phyloP scores from a whole-genome alignment of 169 alveolate species.

The Theileria orientalis region DNA sequence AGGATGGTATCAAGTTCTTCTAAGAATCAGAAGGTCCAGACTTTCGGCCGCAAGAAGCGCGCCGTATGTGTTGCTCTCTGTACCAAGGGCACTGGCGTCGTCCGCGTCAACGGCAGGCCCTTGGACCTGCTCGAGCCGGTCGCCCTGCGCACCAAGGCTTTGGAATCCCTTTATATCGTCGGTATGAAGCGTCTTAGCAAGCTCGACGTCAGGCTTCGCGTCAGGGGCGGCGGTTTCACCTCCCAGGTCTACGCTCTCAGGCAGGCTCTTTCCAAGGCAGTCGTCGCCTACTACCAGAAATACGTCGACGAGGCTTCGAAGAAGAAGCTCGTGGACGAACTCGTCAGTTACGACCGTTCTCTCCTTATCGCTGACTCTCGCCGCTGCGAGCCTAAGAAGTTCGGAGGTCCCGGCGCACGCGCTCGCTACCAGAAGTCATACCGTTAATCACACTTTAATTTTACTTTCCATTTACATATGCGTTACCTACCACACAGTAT shows the following conservation, averaged over 20 bases:
- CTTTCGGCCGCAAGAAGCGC: conserved; percentile 97
- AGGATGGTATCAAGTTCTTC: conserved; percentile 16
- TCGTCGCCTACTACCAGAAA: conserved; percentile 96
- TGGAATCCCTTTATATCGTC: conserved; percentile 96
- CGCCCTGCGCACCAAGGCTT: conserved; percentile 91
- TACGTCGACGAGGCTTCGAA: conserved; percentile 94
- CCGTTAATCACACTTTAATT: conserved; percentile 81
- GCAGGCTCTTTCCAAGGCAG: conserved; percentile 98
- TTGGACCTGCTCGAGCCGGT: conserved; percentile 93
- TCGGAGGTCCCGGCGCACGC: conserved; percentile 99
- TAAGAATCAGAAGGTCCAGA: conserved; percentile 85
- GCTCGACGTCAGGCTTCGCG: conserved; percentile 96
- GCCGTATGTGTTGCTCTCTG: conserved; percentile 98
- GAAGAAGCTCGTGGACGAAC: conserved; percentile 90
- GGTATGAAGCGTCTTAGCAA: conserved; percentile 92
- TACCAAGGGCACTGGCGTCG: conserved; percentile 90
- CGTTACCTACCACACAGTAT: too few species aligned
- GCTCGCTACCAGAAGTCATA: conserved; percentile 97
- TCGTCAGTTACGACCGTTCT: conserved; percentile 97
- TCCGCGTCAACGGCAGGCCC: conserved; percentile 96
- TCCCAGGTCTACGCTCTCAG: conserved; percentile 95
- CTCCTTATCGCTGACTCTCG: conserved; percentile 99
- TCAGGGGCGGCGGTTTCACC: conserved; percentile 98
- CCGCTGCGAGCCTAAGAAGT: conserved; percentile 99
- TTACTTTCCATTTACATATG: not conserved